Evolutionary conservation across 2,329 filamentous ascomycete genomes (phyloP), one percentile per base, ranked within the genome.

Genomic region (Sporothrix euskadiensis): DNA sequence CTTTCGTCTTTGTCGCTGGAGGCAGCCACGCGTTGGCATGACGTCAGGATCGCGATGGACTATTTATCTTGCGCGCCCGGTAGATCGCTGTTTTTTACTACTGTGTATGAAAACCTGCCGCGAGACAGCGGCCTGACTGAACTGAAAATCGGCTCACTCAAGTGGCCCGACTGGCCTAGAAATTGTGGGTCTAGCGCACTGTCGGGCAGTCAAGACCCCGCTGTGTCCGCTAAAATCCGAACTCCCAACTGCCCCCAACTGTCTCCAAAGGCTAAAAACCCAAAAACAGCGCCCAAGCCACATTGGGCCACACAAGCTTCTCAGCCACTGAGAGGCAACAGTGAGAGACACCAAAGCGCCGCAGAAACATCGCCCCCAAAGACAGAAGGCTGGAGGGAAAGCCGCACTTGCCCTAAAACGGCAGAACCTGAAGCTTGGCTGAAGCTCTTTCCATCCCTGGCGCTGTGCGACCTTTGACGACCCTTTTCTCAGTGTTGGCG

Each of bases 11-110:
- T 22, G n/a, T 47, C 22, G 39, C 47, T 39, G 30, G 32, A 56
- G 49, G 69, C 69, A 63, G 69, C 69, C 22, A 52, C 63, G 71
- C 71, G 30, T 49, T 30, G 39, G 52, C 65, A 73, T 73, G 71
- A 73, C 71, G 71, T 73, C 71, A 73, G 39, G 61, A 66, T 41
- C 44, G 65, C 47, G 65, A 54, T 69, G 54, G 44, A 4, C 22
- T 56, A 44, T 32, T 12, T 56, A 52, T 41, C 69, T 61, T 30
- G 30, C 44, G 44, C 30, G 26, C 47, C 47, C 35, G 30, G 66
- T 32, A 39, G 66, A 69, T 69, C 47, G 22, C 41, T 10, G n/a
- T n/a, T 32, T 30, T 1, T 41, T n/a, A n/a, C n/a, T n/a, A 26
- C 4, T 12, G 30, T 26, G 26, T 32, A 35, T 35, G 19, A 57